These are phyloP conservation scores for Stagonosporopsis cucurbitacearum DNA, from an alignment of 2,329 filamentous ascomycete genomes.

Conservation along the genomic window DNA sequence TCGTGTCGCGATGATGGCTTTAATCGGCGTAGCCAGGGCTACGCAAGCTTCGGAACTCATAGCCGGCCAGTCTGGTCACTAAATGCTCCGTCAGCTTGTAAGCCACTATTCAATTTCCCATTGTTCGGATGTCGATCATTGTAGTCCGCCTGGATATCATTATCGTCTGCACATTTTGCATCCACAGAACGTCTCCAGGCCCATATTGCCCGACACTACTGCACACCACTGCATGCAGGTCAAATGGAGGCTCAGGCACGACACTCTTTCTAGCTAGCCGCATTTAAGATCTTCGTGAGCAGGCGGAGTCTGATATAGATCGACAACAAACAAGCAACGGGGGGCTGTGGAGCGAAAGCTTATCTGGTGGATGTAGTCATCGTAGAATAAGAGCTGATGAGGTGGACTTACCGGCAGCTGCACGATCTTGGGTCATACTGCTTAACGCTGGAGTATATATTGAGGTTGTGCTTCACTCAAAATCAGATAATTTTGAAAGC, in stretches of 20 bases:
- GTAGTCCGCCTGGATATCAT: not conserved
- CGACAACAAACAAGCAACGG: slow-evolving; percentile 5
- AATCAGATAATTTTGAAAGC: not conserved
- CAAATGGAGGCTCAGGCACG: slow-evolving; percentile 5
- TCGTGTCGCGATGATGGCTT: not conserved
- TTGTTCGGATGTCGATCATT: slow-evolving; percentile 10
- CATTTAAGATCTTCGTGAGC: not conserved
- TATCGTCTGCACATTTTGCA: not conserved
- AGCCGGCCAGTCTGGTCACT: not conserved
- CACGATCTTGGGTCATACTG: not conserved
- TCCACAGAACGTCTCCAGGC: not conserved
- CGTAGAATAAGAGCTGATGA: not conserved
- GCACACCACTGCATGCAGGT: slow-evolving; percentile 12
- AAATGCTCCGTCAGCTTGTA: slow-evolving; percentile 5
- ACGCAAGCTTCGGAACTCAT: not conserved
- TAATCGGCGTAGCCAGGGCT: not conserved
- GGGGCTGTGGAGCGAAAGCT: not conserved
- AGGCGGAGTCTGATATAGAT: not conserved
- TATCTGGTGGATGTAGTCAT: slow-evolving; percentile 7
- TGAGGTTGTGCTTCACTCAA: not conserved
- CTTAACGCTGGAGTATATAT: slow-evolving; percentile 1
- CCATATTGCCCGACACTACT: not conserved
- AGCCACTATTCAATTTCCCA: slow-evolving; percentile 7
- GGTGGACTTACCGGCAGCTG: not conserved
- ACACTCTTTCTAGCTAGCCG: slow-evolving; percentile 2